Evolutionary conservation across 371 early-diverging fungal species (phyloP).

Genomic region (Mucor racemosus): DNA sequence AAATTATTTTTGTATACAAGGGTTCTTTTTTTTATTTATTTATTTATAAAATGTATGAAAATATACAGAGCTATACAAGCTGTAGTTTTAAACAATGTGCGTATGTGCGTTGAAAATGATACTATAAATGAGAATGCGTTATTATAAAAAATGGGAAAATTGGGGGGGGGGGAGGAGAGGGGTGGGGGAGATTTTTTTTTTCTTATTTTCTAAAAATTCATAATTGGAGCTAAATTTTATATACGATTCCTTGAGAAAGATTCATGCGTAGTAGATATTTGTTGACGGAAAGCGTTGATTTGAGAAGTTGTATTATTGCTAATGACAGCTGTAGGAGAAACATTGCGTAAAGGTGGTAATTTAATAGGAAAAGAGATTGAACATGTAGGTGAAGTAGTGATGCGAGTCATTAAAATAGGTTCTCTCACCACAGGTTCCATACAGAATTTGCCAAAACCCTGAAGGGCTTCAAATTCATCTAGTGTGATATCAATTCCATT

Average conservation of each 20-base stretch:
- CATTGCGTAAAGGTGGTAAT: conserved; percentile 16
- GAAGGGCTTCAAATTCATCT: conserved; percentile 54
- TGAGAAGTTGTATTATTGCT: conserved; percentile 9
- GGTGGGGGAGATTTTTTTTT: background rate
- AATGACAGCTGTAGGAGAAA: conserved; percentile 8
- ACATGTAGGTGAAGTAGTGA: conserved; percentile 7
- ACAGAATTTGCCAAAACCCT: conserved; percentile 45
- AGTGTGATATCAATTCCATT: conserved; percentile 30
- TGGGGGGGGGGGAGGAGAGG: too few species aligned
- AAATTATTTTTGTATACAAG: conserved; percentile 1
- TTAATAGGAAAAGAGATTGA: conserved; percentile 11
- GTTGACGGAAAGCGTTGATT: conserved; percentile 28
- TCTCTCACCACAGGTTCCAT: conserved; percentile 63
- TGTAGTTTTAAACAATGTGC: background rate
- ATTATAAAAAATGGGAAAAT: background rate
- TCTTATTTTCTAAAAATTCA: background rate
- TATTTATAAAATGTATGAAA: background rate
- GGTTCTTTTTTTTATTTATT: background rate
- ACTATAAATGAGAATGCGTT: conserved; percentile 1
- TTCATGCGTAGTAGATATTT: conserved; percentile 16
- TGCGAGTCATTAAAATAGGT: conserved; percentile 27
- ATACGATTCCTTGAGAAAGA: conserved; percentile 23
- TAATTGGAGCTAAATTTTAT: background rate
- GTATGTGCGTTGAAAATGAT: background rate
- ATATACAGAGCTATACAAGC: background rate